Evolutionary conservation across 768 basidiomycete species (phyloP).

Genomic region (Tylopilus vinaceipallidus): DNA sequence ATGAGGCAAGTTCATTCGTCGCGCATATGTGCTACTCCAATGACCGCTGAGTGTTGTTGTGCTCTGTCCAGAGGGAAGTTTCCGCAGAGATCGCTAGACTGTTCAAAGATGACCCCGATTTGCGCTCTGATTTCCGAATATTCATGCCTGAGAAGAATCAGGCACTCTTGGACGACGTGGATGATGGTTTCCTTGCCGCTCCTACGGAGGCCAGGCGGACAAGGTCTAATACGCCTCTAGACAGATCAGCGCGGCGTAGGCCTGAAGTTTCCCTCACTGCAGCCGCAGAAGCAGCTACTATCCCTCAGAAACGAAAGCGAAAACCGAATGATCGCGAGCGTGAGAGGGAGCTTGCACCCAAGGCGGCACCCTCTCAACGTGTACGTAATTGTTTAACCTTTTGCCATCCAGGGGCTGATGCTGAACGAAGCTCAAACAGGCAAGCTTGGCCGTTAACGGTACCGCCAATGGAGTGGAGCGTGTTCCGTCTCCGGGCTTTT

Average conservation of each 20-base stretch:
- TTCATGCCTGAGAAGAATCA: slow-evolving; percentile 69
- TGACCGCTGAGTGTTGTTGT: not conserved
- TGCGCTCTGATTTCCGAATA: slow-evolving; percentile 69
- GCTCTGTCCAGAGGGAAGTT: slow-evolving; percentile 50
- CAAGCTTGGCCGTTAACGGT: slow-evolving; percentile 17
- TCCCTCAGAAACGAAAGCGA: slow-evolving; percentile 70
- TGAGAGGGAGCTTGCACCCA: slow-evolving; percentile 33
- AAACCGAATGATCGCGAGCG: slow-evolving; percentile 47
- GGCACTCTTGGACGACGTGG: slow-evolving; percentile 45
- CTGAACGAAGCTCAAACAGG: slow-evolving; percentile 24
- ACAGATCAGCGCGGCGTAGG: slow-evolving; percentile 42
- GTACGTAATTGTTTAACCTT: slow-evolving; percentile 14
- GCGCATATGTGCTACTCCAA: not conserved
- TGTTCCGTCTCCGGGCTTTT: slow-evolving; percentile 21
- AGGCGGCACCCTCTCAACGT: slow-evolving; percentile 21
- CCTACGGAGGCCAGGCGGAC: slow-evolving; percentile 30
- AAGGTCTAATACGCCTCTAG: slow-evolving; percentile 35
- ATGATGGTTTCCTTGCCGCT: slow-evolving; percentile 29
- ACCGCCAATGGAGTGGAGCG: slow-evolving; percentile 20
- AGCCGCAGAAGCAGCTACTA: slow-evolving; percentile 34
- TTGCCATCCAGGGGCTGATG: slow-evolving; percentile 2
- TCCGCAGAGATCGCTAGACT: slow-evolving; percentile 63
- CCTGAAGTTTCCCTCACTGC: slow-evolving; percentile 45
- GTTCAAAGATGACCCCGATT: slow-evolving; percentile 74
- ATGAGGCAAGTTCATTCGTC: slow-evolving; percentile 45